Evolutionary conservation across 345 rosid species (phyloP).

Genomic region (Gossypium raimondii): DNA sequence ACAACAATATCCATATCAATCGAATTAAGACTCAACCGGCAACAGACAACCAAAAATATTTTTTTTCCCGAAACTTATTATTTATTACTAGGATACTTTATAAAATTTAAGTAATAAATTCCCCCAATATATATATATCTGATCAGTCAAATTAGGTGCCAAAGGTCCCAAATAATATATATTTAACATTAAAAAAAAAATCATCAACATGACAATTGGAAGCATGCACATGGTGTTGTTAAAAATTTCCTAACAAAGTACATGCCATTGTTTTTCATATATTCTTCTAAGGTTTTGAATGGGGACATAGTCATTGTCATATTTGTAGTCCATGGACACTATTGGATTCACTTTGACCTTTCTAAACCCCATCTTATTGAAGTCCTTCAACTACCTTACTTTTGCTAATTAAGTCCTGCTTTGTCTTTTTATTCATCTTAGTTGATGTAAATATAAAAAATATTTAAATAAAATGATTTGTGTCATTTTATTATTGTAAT

Average conservation of each 20-base stretch:
- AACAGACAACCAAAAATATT: too few relatives aligned
- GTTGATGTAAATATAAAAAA: neutral
- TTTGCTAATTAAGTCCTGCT: neutral
- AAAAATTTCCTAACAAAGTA: neutral
- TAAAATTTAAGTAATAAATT: too few relatives aligned
- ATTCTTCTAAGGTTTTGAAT: neutral
- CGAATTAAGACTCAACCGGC: accelerated
- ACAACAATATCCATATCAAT: too few relatives aligned
- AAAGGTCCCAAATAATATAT: too few relatives aligned
- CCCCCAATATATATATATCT: too few relatives aligned
- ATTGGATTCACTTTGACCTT: neutral
- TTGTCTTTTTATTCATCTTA: too few relatives aligned
- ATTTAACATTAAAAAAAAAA: too few relatives aligned
- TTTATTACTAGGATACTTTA: too few relatives aligned
- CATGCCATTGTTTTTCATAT: neutral
- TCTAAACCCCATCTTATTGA: neutral
- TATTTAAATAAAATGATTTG: neutral
- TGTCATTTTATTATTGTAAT: too few relatives aligned
- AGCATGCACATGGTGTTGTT: neutral
- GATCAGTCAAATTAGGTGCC: too few relatives aligned
- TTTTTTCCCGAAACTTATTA: too few relatives aligned
- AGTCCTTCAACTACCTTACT: neutral
- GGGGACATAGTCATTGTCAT: neutral
- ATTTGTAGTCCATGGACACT: neutral
- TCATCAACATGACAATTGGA: neutral